These are phyloP conservation scores for Brassica juncea DNA, from an alignment of 345 rosid genomes.

Conservation along the genomic window DNA sequence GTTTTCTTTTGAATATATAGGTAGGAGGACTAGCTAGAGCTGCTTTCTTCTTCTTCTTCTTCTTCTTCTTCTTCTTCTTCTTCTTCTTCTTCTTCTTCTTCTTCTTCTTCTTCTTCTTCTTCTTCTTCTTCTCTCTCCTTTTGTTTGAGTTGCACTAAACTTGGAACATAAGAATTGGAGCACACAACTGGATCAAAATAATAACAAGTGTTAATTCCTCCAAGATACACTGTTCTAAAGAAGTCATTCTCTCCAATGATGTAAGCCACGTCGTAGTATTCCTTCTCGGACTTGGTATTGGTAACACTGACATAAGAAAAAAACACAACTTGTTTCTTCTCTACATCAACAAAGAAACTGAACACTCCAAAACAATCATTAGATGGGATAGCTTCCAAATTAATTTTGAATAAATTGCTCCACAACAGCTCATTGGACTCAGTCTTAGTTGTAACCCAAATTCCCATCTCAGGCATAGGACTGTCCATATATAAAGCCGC, in stretches of 20 bases:
- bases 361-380: neutral
- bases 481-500: neutral
- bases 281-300: neutral
- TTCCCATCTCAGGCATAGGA: neutral
- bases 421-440: neutral
- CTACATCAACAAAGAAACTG: neutral
- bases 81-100: neutral
- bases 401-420: neutral
- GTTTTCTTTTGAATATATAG: neutral
- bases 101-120: neutral
- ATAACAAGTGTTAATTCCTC: neutral
- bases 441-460: neutral
- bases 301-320: neutral
- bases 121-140: neutral
- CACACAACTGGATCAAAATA: neutral
- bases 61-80: neutral
- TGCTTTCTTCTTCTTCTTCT: neutral
- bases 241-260: neutral
- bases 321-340: neutral
- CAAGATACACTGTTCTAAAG: neutral
- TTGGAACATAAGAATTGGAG: neutral
- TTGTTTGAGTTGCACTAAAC: neutral
- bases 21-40: neutral
- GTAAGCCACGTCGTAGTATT: neutral
- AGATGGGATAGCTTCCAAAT: neutral